Conservation (phyloP, 2,329 filamentous ascomycete genomes). For the Paecilomyces sp. region DNA sequence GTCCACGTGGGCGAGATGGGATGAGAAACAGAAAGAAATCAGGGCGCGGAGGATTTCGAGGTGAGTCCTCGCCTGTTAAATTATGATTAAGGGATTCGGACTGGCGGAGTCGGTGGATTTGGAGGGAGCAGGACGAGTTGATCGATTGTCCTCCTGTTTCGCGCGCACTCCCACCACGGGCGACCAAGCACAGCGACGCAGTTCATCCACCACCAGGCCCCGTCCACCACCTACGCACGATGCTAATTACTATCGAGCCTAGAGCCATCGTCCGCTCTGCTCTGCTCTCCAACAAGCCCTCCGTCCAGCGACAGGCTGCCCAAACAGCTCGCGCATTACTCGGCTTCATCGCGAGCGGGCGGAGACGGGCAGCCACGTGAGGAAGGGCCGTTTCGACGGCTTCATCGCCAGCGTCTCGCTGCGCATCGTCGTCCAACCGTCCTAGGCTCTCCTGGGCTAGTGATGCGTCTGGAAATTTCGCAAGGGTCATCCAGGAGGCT, state of each 20-base stretch:
- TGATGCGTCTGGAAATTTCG: slow-evolving; percentile 1
- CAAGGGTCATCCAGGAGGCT: background rate
- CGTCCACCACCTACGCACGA: no score
- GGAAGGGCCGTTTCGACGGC: background rate
- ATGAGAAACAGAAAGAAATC: background rate
- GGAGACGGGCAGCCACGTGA: background rate
- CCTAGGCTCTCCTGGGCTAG: background rate
- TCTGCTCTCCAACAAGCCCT: background rate
- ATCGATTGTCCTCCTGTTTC: background rate
- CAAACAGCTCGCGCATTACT: background rate
- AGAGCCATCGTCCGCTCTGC: background rate
- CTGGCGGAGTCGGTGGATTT: background rate
- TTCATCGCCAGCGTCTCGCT: background rate
- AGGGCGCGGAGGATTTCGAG: background rate
- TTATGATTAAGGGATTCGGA: background rate
- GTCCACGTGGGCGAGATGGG: background rate
- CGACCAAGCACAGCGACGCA: background rate
- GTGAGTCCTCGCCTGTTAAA: background rate
- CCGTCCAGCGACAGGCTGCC: background rate
- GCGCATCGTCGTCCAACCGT: background rate
- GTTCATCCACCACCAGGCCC: background rate
- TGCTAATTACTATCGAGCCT: background rate
- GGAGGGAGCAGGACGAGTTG: background rate
- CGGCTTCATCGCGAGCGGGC: background rate
- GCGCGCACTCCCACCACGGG: background rate